Conservation (phyloP, 2,329 filamentous ascomycete species). For the Curvularia eragrostidis region DNA sequence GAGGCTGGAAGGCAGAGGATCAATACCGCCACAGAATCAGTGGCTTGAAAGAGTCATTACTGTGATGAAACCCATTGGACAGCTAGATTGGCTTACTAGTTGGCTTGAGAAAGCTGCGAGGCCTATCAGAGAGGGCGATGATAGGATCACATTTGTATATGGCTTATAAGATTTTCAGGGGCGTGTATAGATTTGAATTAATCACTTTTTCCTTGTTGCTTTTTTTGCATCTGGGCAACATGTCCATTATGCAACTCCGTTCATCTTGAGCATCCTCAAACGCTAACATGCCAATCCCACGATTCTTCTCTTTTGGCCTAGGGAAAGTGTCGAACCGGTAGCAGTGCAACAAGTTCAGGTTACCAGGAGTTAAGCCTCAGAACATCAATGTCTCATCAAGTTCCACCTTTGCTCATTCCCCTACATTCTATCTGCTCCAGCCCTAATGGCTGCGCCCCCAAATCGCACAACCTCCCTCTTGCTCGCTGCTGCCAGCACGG, state of each 20-base stretch:
- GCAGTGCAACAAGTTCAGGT: neutral
- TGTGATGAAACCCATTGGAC: constrained; percentile 15
- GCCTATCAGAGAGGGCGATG: constrained; percentile 52
- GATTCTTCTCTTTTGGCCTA: neutral
- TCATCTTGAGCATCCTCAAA: neutral
- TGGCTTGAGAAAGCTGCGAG: constrained; percentile 47
- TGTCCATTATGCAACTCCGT: neutral
- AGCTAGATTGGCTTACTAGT: constrained; percentile 27
- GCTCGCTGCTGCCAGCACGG: constrained; percentile 36
- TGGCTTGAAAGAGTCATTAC: constrained; percentile 20
- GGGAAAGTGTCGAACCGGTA: neutral
- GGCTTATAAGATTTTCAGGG: constrained; percentile 28
- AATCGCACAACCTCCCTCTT: constrained; percentile 36
- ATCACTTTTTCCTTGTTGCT: neutral
- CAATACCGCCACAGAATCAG: constrained; percentile 36
- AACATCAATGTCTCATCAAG: neutral
- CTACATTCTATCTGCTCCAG: constrained; percentile 18
- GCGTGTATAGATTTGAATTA: neutral
- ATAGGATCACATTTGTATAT: constrained; percentile 57
- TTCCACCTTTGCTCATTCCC: neutral
- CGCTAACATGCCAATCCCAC: too few relatives aligned
- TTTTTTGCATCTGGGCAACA: neutral
- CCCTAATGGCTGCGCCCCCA: constrained; percentile 25
- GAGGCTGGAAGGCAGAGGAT: constrained; percentile 39
- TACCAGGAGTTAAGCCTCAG: neutral